Evolutionary conservation across 768 basidiomycete species (phyloP), one percentile per base, ranked within the genome.

Genomic region (Xerocomus spinulosus): DNA sequence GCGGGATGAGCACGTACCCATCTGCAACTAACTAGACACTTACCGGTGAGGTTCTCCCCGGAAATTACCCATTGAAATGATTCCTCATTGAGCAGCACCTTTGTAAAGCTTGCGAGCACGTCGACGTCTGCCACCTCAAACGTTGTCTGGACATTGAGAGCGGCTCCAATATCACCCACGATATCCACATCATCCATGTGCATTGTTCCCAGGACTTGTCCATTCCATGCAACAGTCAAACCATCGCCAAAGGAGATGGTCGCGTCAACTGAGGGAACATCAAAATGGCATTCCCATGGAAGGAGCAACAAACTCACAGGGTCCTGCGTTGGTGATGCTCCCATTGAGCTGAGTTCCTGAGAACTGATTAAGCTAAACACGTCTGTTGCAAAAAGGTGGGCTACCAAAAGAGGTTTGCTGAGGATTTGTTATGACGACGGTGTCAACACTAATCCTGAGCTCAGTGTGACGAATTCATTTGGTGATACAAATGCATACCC

Each of bases 1-100:
- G 40, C 34, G 17, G 38, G 21, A 54, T 54, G 33, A 63, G 52
- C n/a, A 6, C 12, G 15, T 5, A 13, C 7, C 15, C 24, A 18
- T 44, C 6, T 21, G 5, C 15, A 5, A 40, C 30, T 2, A 29
- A 35, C 10, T 9, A 9, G 13, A 36, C 42, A 53, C 72, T 41
- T 50, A 78, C 81, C 79, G 35, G 78, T 80, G 44, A 87, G 57
- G 58, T 85, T 82, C 36, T 81, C 73, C 21, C 77, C 80, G 9
- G 77, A 73, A 50, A 87, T 87, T 14, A 75, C 72, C 86, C 85
- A 88, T 17, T 78, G 75, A 56, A 88, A 88, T 2, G 74, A 76
- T 51, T 81, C 79, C 41, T 80, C 69, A 0, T 80, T 86, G 10
- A 87, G 73, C 48, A 87, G 64, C 18, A 70, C 68, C 70, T 82